Evolutionary conservation across 495 filamentous ascomycete species (phyloP), one percentile per base, ranked within the genome.

Genomic region (Penicillium taxi): DNA sequence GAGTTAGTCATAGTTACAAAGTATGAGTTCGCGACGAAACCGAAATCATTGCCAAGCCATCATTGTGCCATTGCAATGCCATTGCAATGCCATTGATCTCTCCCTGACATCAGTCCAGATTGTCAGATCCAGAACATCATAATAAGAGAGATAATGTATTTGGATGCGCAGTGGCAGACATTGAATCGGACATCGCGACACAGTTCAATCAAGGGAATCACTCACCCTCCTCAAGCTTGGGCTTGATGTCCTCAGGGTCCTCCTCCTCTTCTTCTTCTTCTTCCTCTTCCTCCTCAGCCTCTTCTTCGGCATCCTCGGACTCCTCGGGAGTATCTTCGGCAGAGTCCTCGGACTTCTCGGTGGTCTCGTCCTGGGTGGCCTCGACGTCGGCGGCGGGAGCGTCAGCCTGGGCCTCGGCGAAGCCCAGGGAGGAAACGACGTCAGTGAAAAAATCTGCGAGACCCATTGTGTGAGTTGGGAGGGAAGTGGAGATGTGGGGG

Each of bases 181-280:
- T n/a, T n/a, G n/a, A n/a, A n/a, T n/a, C n/a, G n/a, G n/a, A n/a
- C n/a, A n/a, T n/a, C n/a, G n/a, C n/a, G n/a, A n/a, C n/a, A 41
- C 11, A 23, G 23, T 26, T 20, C 11, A 11, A 33, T 28, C 7
- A 18, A 15, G 35, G 41, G 29, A 36, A 25, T 26, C 22, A 84
- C 83, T 66, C 67, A 96, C 91, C 88, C 72, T 89, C 86, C 56
- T 91, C 82, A 38, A 98, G 62, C 67, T 79, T 78, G 43, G 87
- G 85, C 75, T 93, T 93, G 42, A 77, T 74, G 57, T 98, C 91
- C 47, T 78, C 78, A 32, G 79, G 73, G 72, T 96, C 90, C 44
- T 94, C 86, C 48, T 93, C 88, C 41, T 93, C 88, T 9, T 91
- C 86, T 41, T 91, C 86, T 35, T 90, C 85, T 35, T 85, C 84